Conservation (phyloP, 768 basidiomycete species). For the Leccinum disarticulatum region DNA sequence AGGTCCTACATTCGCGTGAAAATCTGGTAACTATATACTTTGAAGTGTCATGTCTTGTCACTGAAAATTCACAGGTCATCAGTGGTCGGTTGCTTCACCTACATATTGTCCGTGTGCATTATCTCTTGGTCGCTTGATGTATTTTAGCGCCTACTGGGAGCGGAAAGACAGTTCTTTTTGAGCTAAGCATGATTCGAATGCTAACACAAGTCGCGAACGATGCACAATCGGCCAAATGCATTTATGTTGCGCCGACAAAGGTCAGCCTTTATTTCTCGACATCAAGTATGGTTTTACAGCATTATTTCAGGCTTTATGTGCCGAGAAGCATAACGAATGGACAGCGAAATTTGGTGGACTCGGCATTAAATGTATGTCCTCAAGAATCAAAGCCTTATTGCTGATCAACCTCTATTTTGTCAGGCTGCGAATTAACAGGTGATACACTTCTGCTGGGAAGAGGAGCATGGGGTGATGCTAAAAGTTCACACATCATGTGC, state of each 20-base stretch:
- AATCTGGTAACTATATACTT: constrained; percentile 53
- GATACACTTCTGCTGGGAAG: constrained; percentile 74
- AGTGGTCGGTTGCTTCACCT: constrained; percentile 48
- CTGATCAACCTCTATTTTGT: neutral
- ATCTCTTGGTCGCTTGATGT: constrained; percentile 9
- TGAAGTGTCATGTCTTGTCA: neutral
- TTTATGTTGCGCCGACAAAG: constrained; percentile 95
- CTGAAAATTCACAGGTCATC: constrained; percentile 52
- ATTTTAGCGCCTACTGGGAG: constrained; percentile 87
- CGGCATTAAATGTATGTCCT: constrained; percentile 67
- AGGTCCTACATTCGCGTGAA: constrained; percentile 60
- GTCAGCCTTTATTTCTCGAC: constrained; percentile 34
- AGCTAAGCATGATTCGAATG: constrained; percentile 82
- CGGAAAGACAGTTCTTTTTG: constrained; percentile 95
- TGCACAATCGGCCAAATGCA: constrained; percentile 54
- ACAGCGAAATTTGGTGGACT: constrained; percentile 70
- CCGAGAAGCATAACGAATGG: constrained; percentile 87
- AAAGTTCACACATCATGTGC: constrained; percentile 77
- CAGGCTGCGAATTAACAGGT: constrained; percentile 90
- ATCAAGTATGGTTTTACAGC: neutral
- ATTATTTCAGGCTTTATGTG: constrained; percentile 70
- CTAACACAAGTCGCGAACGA: constrained; percentile 43
- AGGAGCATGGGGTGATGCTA: constrained; percentile 71
- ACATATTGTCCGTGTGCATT: neutral
- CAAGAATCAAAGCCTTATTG: neutral